phyloP scores from a whole-genome alignment of 371 early-diverging fungal species.

The Lichtheimia hyalospora region DNA sequence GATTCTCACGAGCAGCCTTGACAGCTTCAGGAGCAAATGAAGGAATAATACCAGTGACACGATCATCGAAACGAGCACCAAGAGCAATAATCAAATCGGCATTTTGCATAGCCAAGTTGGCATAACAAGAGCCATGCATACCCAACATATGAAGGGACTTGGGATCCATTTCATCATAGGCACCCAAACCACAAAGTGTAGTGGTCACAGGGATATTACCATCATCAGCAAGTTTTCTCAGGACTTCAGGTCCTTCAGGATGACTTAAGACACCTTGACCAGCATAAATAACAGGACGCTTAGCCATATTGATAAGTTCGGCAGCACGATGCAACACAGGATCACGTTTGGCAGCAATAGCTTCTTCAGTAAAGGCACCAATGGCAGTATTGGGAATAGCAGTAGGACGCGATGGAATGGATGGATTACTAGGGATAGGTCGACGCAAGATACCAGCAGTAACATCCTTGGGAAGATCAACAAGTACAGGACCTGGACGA shows the following conservation, averaged over 20 bases:
- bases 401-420: constrained; percentile 66
- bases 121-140: constrained; percentile 97
- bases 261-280: constrained; percentile 88
- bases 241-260: constrained; percentile 79
- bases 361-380: constrained; percentile 43
- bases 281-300: constrained; percentile 93
- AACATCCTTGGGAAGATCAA: constrained; percentile 97
- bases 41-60: constrained; percentile 90
- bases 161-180: constrained; percentile 89
- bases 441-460: constrained; percentile 87
- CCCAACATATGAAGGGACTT: constrained; percentile 96
- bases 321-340: constrained; percentile 66
- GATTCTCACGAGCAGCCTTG: constrained; percentile 82
- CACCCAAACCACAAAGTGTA: constrained; percentile 90
- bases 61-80: constrained; percentile 98
- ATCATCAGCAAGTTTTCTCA: constrained; percentile 77
- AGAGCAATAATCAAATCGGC: constrained; percentile 94
- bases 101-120: constrained; percentile 95
- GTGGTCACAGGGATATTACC: constrained; percentile 96
- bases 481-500: constrained; percentile 96
- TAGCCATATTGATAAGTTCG: constrained; percentile 83
- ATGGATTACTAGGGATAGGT: constrained; percentile 74
- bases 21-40: constrained; percentile 92
- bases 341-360: constrained; percentile 52
- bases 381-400: constrained; percentile 50